Evolutionary conservation across 805 yeast genomes (phyloP), one percentile per base, ranked within the genome.

Genomic region (Cephaloascus albidus): DNA sequence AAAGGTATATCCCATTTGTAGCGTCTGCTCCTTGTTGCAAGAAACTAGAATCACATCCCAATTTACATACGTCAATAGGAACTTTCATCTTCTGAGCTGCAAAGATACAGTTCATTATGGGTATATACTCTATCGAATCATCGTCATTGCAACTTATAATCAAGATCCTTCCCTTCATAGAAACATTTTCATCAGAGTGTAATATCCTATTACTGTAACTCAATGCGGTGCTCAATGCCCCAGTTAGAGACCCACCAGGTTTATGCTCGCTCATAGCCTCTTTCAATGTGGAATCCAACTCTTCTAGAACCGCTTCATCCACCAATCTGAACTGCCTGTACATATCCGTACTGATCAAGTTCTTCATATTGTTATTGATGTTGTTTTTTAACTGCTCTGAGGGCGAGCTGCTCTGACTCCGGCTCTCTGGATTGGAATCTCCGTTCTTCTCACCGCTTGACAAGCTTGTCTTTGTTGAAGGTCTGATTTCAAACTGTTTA

Each of bases 1-100:
- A 70, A 41, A 90, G 65, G 54, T 90, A 93, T 1, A 88, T 79
- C 3, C 99, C 99, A 47, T 81, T 76, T 0, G 98, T 90, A 6
- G 96, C 87, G 61, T 93, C 98, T 0, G 95, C 76, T 0, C 97
- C 96, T 55, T 93, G 98, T 55, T 93, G 97, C 43, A 93, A 63
- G 54, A 88, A 90, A 2, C 94, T 84, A 1, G 94, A 79, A 45
- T 76, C 76, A 6, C 52, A 47, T 1, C 82, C 82, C 20, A 93
- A 63, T 52, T 89, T 88, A 43, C 95, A 90, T 10, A 89, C 89
- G 57, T 93, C 97, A 18, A 93, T 78, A 2, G 96, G 84, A 15
- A 89, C 76, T 49, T 79, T 81, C 83, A 84, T 74, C 58, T 89
- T 90, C 49, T 93, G 96, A 1, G 97, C 96, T 0, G 97, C 90